Percentiles rank a stretch among this genome's conserved stretches.
Evolutionary conservation across 768 basidiomycete genomes (phyloP).

Genomic region (Mycena metata): DNA sequence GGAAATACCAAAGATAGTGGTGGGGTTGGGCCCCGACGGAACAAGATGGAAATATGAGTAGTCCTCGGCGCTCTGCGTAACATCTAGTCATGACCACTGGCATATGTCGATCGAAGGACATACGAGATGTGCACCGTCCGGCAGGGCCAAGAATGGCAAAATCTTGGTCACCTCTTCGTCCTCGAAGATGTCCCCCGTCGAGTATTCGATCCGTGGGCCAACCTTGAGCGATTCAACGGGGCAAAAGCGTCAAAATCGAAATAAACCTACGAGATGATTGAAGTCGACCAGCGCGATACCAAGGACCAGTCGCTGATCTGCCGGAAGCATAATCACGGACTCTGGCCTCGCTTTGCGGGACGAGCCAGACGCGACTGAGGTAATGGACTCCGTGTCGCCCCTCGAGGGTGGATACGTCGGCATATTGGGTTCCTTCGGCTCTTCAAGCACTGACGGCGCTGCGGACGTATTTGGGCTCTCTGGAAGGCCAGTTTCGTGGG

Average conservation of each 20-base stretch:
- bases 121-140: slow-evolving; percentile 96
- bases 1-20: slow-evolving; percentile 97
- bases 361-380: slow-evolving; percentile 74
- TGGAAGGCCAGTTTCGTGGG: slow-evolving; percentile 52
- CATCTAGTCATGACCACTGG: slow-evolving; percentile 28
- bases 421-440: slow-evolving; percentile 48
- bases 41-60: slow-evolving; percentile 97
- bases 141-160: slow-evolving; percentile 95
- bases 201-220: slow-evolving; percentile 92
- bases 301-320: slow-evolving; percentile 74
- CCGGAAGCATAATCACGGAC: slow-evolving; percentile 76
- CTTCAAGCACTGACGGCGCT: slow-evolving; percentile 62
- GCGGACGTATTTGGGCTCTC: slow-evolving; percentile 68
- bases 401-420: slow-evolving; percentile 73
- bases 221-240: slow-evolving; percentile 64
- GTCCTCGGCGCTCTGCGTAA: slow-evolving; percentile 83
- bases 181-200: slow-evolving; percentile 81
- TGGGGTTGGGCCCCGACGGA: slow-evolving; percentile 74
- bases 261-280: slow-evolving; percentile 82
- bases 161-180: slow-evolving; percentile 89
- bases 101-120: slow-evolving; percentile 44
- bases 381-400: slow-evolving; percentile 67
- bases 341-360: slow-evolving; percentile 85
- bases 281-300: slow-evolving; percentile 96
- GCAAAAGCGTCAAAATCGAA: slow-evolving; percentile 32